Evolutionary conservation across 768 basidiomycete species (phyloP), one percentile per base, ranked within the genome.

Genomic region (Sarcomyxa edulis): DNA sequence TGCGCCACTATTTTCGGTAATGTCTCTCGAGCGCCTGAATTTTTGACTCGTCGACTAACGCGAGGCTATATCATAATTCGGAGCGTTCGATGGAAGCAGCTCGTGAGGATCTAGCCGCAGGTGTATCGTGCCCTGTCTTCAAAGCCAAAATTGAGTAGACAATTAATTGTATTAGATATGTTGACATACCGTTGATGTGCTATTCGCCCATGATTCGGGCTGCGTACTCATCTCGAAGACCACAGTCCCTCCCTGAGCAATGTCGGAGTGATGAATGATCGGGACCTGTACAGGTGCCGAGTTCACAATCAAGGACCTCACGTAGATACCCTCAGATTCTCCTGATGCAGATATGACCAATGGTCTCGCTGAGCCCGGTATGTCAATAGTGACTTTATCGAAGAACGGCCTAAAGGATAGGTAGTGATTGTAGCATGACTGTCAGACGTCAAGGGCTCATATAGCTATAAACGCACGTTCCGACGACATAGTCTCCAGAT

Each of bases 401-500:
- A 71, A 71, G 48, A 76, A 71, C 0, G 74, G 72, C 0, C 72
- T 73, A 38, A 6, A 32, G 6, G 16, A 21, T 18, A n/a, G n/a
- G n/a, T n/a, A n/a, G n/a, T n/a, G n/a, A n/a, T n/a, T n/a, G n/a
- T n/a, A n/a, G n/a, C n/a, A n/a, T n/a, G n/a, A n/a, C n/a, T n/a
- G n/a, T n/a, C n/a, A n/a, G n/a, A n/a, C n/a, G n/a, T n/a, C n/a
- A n/a, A n/a, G n/a, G n/a, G n/a, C n/a, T n/a, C n/a, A n/a, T n/a
- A n/a, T 12, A 32, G 27, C 4, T n/a, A 6, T 27, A 39, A 22
- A 67, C 72, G 30, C 51, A 82, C 84, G 78, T 77, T 46, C 87
- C 88, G 32, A 92, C 66, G 40, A 88, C 66, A 44, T 90, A 91
- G 49, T 77, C 74, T 2, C 74, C 78, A 0, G 81, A 84, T 0